Evolutionary conservation across 1,139 yeast genomes (phyloP).

Genomic region (Candida mesenterica): DNA sequence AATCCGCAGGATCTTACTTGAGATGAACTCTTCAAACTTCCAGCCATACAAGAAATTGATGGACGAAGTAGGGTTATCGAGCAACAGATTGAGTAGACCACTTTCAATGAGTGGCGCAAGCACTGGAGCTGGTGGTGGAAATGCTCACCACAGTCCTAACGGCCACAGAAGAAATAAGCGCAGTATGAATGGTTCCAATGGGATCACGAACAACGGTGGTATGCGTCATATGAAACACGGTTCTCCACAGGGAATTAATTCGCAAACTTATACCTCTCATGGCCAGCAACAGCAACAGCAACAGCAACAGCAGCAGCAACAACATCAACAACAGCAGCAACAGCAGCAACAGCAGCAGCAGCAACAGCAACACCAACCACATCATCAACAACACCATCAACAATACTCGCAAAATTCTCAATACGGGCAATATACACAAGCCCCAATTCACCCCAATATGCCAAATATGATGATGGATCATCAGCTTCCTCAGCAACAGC

Average conservation of each 20-base stretch:
- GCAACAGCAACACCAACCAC: background rate
- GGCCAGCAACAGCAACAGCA: slow-evolving; percentile 13
- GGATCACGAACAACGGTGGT: slow-evolving; percentile 3
- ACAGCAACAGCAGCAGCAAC: slow-evolving; percentile 12
- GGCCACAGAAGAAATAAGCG: slow-evolving; percentile 23
- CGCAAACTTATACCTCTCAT: slow-evolving; percentile 12
- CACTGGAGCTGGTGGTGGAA: slow-evolving; percentile 18
- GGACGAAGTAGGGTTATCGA: slow-evolving; percentile 85
- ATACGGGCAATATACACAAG: background rate
- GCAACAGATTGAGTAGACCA: slow-evolving; percentile 34
- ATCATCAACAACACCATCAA: slow-evolving; percentile 1
- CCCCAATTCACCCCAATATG: background rate
- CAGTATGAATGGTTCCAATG: slow-evolving; percentile 17
- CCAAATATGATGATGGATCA: slow-evolving; percentile 5
- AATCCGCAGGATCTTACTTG: slow-evolving; percentile 59
- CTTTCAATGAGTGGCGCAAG: slow-evolving; percentile 20
- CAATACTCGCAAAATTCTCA: background rate
- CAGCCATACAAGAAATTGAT: slow-evolving; percentile 84
- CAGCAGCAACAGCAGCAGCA: slow-evolving; percentile 8
- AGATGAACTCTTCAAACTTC: slow-evolving; percentile 51
- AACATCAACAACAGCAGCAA: background rate
- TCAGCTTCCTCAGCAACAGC: slow-evolving; percentile 13
- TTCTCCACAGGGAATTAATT: slow-evolving; percentile 6
- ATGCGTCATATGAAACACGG: slow-evolving; percentile 10
- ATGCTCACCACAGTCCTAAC: slow-evolving; percentile 5